A percentile compares a stretch with the other conserved stretches of the same genome.
Evolutionary conservation across 257 asterid species (phyloP).

Genomic region (Asclepias syriaca): DNA sequence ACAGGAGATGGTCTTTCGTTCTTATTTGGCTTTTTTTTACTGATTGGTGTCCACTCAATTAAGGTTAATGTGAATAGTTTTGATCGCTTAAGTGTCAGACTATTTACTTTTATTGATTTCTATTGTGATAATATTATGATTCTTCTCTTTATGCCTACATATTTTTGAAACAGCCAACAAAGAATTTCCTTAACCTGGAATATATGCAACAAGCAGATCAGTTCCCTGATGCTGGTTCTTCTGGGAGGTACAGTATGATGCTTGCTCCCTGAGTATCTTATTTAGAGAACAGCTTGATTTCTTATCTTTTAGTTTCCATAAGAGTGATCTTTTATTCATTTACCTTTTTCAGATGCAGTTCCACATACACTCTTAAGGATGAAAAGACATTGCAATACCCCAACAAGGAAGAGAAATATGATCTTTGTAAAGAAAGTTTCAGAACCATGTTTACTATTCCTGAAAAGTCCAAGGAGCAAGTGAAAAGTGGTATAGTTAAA

Average conservation of each 20-base stretch:
- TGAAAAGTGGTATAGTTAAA: constrained; percentile 17
- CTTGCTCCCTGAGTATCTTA: background rate
- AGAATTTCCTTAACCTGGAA: background rate
- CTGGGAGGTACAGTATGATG: constrained; percentile 13
- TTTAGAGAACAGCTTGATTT: background rate
- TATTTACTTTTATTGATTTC: background rate
- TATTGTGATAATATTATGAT: background rate
- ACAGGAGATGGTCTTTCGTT: background rate
- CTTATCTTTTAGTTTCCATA: background rate
- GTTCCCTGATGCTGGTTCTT: constrained; percentile 3
- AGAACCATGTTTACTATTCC: constrained; percentile 43
- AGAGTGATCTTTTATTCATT: background rate
- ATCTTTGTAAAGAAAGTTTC: constrained; percentile 45
- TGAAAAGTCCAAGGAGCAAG: constrained; percentile 33
- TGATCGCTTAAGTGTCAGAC: background rate
- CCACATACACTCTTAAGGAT: constrained; percentile 19
- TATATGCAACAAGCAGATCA: background rate
- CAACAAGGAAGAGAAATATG: constrained; percentile 6
- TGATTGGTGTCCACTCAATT: background rate
- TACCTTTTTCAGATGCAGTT: constrained; percentile 29
- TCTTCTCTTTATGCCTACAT: background rate
- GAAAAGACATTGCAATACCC: background rate
- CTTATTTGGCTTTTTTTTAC: background rate
- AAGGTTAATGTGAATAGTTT: background rate
- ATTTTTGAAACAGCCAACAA: constrained; percentile 2